These are phyloP conservation scores for Zygotorulaspora chibaensis DNA, from an alignment of 805 yeast genomes.

Conservation along the genomic window DNA sequence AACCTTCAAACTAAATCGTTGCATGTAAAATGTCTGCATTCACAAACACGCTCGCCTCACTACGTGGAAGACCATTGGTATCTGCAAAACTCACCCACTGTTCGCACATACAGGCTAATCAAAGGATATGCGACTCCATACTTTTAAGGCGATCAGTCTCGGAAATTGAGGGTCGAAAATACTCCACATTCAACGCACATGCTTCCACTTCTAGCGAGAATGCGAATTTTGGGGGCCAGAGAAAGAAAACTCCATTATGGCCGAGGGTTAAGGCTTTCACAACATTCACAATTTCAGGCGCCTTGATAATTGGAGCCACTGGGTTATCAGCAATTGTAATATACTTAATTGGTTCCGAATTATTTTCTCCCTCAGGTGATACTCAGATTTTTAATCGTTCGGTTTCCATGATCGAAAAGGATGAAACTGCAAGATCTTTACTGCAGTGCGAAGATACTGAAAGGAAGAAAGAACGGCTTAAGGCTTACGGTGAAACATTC, in stretches of 20 bases:
- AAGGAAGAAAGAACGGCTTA: conserved; percentile 52
- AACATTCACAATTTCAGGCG: conserved; percentile 57
- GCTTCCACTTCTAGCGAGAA: conserved; percentile 2
- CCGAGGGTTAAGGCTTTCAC: conserved; percentile 50
- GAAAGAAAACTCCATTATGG: conserved; percentile 41
- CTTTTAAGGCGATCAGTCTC: neutral
- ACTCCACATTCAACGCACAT: conserved; percentile 14
- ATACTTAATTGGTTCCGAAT: conserved; percentile 72
- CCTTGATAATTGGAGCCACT: conserved; percentile 61
- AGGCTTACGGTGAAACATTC: conserved; percentile 75
- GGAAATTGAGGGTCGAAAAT: neutral
- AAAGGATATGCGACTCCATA: neutral
- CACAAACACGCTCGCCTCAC: neutral
- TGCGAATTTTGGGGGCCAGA: conserved; percentile 3
- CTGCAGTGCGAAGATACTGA: conserved; percentile 45
- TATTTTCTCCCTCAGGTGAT: conserved; percentile 86
- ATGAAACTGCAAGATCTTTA: conserved; percentile 52
- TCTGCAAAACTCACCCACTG: neutral
- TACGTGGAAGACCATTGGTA: neutral
- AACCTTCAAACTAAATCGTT: neutral
- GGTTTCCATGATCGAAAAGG: conserved; percentile 68
- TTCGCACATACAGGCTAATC: neutral
- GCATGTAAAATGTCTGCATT: neutral
- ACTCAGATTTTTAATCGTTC: conserved; percentile 87
- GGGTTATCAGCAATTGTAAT: conserved; percentile 65